Conservation (phyloP, 768 basidiomycete genomes). For the Hysterangium stoloniferum region DNA sequence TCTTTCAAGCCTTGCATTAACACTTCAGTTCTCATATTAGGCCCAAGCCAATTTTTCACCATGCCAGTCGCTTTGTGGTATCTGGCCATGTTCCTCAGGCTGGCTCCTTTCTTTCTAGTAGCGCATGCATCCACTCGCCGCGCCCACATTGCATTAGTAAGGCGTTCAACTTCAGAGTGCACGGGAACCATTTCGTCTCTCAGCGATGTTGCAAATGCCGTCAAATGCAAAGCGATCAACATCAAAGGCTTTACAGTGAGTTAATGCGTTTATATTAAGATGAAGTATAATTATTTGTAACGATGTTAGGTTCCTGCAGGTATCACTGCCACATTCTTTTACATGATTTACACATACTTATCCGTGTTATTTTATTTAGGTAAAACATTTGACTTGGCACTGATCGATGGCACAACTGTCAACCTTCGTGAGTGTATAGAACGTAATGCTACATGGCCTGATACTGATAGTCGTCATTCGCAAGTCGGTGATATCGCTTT, state of each 20-base stretch:
- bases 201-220: constrained; percentile 41
- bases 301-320: constrained; percentile 4
- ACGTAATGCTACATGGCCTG: neutral
- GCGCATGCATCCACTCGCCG: too few relatives aligned
- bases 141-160: too few relatives aligned
- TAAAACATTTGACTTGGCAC: constrained; percentile 37
- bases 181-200: constrained; percentile 50
- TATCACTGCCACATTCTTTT: neutral
- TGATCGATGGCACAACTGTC: constrained; percentile 45
- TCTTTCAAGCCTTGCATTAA: too few relatives aligned
- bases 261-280: neutral
- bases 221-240: constrained; percentile 49
- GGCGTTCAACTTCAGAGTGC: too few relatives aligned
- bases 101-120: too few relatives aligned
- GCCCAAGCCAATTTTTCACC: too few relatives aligned
- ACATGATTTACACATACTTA: too few relatives aligned
- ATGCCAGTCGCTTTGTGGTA: too few relatives aligned
- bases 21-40: too few relatives aligned
- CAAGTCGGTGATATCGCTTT: constrained; percentile 55
- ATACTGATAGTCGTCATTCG: neutral
- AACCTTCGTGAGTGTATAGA: constrained; percentile 40
- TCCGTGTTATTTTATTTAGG: constrained; percentile 36
- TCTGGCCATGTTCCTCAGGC: too few relatives aligned
- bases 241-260: constrained; percentile 48
- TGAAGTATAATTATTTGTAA: too few relatives aligned